Base-by-base conservation (phyloP, 208 protist genomes). In the Jaenimonas drosophilae region DNA sequence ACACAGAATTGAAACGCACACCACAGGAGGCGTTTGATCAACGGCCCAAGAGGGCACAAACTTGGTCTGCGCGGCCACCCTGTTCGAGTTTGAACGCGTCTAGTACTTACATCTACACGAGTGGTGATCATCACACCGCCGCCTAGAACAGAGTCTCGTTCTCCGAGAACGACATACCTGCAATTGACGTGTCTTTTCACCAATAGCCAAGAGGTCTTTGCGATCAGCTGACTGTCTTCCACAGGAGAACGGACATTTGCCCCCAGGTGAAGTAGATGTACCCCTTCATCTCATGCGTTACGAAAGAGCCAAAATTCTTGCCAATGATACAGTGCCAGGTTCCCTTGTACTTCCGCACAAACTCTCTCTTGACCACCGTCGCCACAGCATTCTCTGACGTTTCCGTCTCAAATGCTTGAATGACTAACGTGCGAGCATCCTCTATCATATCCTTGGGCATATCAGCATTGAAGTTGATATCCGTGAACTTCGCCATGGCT, bases 181-280 rank as follows among this genome's bases (percentile, higher is more conserved):
- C n/a, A n/a, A n/a, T n/a, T n/a, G n/a, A n/a, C n/a, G n/a, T n/a
- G n/a, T n/a, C n/a, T n/a, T n/a, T n/a, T n/a, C n/a, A n/a, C n/a
- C n/a, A n/a, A n/a, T n/a, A n/a, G n/a, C n/a, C n/a, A n/a, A n/a
- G n/a, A n/a, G n/a, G n/a, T n/a, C n/a, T n/a, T n/a, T n/a, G n/a
- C n/a, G 12, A 21, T 56, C 71, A 93, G 30, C 59, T 88, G 16
- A 93, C 77, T 1, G 75, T 81, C 56, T 93, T 93, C 85, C 85
- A 99, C 23, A 99, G 79, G 19, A 99, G 80, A 44, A 99, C 87
- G 19, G 97, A 97, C 17, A 99, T 79, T 55, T 99, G 95, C 7
- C 97, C 98, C 56, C 99, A 82, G 37, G 99, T 99, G 54, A 99
- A 98, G 79, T 99, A 99, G 59, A 99, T 99, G 69, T 99, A 99